phyloP scores from a whole-genome alignment of 257 asterid species.

The Nicotiana undulata region DNA sequence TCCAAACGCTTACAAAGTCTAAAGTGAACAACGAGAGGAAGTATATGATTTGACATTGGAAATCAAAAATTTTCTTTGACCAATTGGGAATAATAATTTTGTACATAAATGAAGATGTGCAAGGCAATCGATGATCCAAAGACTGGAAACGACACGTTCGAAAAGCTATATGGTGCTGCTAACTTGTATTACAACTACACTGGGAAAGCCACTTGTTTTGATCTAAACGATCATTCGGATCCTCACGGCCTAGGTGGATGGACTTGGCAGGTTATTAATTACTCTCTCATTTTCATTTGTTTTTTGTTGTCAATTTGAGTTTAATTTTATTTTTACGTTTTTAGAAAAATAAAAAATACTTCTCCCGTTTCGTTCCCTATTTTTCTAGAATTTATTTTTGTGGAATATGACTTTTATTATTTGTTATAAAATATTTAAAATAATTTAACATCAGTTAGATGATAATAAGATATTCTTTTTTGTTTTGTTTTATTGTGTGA shows the following conservation, averaged over 20 bases:
- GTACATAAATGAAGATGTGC: constrained; percentile 56
- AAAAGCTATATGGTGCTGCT: constrained; percentile 56
- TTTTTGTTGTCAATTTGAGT: no score
- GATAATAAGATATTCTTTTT: no score
- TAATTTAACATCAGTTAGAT: no score
- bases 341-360: no score
- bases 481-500: background rate
- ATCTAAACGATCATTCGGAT: constrained; percentile 47
- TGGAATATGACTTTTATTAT: no score
- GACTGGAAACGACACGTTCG: constrained; percentile 45
- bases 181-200: constrained; percentile 59
- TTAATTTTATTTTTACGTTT: no score
- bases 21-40: no score
- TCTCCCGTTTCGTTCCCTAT: no score
- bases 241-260: constrained; percentile 77
- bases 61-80: background rate
- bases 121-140: constrained; percentile 65
- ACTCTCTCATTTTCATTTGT: background rate
- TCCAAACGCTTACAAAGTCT: no score
- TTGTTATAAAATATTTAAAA: no score
- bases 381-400: no score
- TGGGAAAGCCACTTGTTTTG: constrained; percentile 54
- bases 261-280: constrained; percentile 73
- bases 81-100: background rate
- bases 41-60: background rate